Conservation (phyloP, 2,329 filamentous ascomycete genomes). For the Lecanicillium sp. region DNA sequence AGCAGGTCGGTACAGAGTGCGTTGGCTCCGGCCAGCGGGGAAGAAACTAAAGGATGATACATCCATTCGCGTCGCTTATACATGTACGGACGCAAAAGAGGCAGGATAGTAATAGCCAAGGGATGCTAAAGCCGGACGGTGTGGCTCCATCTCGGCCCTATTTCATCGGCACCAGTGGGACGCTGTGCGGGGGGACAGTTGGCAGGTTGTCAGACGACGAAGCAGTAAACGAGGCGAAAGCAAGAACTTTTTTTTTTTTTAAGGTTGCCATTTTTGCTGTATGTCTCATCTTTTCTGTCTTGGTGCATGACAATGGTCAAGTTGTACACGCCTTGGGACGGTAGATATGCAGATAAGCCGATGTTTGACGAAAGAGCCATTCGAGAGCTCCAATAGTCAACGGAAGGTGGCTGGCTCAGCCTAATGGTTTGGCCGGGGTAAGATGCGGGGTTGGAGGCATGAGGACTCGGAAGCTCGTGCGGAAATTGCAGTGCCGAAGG, state of each 20-base stretch:
- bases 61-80: no score
- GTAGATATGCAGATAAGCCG: no score
- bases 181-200: background rate
- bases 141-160: conserved; percentile 11
- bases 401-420: background rate
- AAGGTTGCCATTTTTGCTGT: no score
- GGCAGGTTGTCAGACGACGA: no score
- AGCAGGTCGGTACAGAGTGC: background rate
- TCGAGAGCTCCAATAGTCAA: no score
- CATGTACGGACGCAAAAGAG: no score
- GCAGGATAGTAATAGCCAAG: background rate
- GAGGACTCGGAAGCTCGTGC: conserved; percentile 2
- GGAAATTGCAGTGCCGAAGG: background rate
- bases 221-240: no score
- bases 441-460: conserved; percentile 4
- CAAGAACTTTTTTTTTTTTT: no score
- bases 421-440: background rate
- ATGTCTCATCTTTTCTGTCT: no score
- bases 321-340: no score
- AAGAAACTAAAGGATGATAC: background rate
- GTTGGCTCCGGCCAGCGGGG: background rate
- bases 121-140: background rate
- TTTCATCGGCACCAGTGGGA: background rate
- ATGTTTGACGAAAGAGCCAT: no score
- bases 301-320: no score